phyloP scores from a whole-genome alignment of 2,329 filamentous ascomycete species.

The Periconia sp. region DNA sequence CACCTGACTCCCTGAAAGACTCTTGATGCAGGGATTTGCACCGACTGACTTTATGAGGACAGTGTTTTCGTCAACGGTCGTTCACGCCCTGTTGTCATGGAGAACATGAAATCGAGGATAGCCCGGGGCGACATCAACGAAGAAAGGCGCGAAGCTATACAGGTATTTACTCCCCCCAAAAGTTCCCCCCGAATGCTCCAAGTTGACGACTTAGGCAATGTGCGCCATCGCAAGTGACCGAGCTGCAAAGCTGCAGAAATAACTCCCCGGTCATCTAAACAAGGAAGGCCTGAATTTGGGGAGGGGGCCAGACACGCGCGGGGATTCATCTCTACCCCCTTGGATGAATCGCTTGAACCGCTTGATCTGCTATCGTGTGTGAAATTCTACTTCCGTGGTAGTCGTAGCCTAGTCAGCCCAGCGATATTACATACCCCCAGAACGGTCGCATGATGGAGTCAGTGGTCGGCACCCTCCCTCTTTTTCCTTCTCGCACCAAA shows the following conservation, averaged over 20 bases:
- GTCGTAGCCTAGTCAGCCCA: too few relatives aligned
- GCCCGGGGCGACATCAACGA: conserved; percentile 66
- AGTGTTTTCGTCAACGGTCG: conserved; percentile 88
- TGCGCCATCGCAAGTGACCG: conserved; percentile 87
- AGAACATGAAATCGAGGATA: conserved; percentile 80
- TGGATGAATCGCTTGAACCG: too few relatives aligned
- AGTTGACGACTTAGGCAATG: conserved; percentile 70
- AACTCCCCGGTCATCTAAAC: neutral
- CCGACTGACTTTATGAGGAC: conserved; percentile 7
- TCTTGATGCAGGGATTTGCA: neutral
- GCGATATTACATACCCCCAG: too few relatives aligned
- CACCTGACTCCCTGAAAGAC: too few relatives aligned
- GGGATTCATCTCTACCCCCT: too few relatives aligned
- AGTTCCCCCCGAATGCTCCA: neutral
- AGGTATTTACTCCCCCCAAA: conserved; percentile 56
- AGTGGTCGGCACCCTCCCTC: too few relatives aligned
- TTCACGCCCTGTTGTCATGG: conserved; percentile 74
- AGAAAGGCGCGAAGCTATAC: conserved; percentile 76
- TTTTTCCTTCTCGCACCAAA: too few relatives aligned
- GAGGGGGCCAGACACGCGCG: too few relatives aligned
- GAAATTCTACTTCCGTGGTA: too few relatives aligned
- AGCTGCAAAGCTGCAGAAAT: conserved; percentile 61
- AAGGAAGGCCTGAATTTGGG: too few relatives aligned
- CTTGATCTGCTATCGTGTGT: too few relatives aligned
- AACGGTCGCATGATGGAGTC: too few relatives aligned